Evolutionary conservation across 352 stramenopile species (phyloP).

Genomic region (Phytophthora sansomeana): DNA sequence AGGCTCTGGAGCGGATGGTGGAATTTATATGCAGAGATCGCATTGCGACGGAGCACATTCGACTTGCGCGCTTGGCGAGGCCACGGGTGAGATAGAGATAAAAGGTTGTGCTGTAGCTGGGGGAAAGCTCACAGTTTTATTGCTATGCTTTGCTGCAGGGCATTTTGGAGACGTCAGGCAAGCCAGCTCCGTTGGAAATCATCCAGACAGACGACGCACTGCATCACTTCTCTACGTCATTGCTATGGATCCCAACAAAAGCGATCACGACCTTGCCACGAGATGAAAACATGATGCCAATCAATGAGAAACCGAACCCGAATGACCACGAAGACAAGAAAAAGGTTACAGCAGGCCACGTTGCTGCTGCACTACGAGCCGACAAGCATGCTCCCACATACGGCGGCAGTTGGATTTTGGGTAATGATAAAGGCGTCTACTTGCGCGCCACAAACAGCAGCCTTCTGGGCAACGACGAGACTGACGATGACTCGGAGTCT

Average conservation of each 20-base stretch:
- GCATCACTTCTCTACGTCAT: conserved; percentile 68
- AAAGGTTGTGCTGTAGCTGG: background rate
- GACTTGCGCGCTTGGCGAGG: conserved; percentile 33
- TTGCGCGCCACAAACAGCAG: conserved; percentile 75
- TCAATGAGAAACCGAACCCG: conserved; percentile 46
- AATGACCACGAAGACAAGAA: conserved; percentile 32
- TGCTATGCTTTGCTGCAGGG: conserved; percentile 32
- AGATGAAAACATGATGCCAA: conserved; percentile 59
- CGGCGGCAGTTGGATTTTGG: conserved; percentile 84
- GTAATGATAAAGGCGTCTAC: conserved; percentile 81
- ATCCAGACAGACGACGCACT: conserved; percentile 69
- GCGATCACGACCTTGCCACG: conserved; percentile 82
- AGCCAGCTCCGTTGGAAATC: conserved; percentile 49
- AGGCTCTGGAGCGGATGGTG: conserved; percentile 83
- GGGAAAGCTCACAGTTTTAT: conserved; percentile 1
- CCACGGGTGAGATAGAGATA: conserved; percentile 26
- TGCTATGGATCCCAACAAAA: conserved; percentile 76
- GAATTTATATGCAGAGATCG: conserved; percentile 57
- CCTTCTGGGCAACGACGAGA: conserved; percentile 70
- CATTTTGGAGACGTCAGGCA: conserved; percentile 55
- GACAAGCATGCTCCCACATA: conserved; percentile 43
- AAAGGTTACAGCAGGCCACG: background rate
- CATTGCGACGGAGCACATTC: conserved; percentile 43
- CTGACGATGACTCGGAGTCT: conserved; percentile 64
- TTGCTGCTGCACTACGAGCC: conserved; percentile 10